These are phyloP conservation scores for Helichrysum umbraculigerum DNA, from an alignment of 129 eudicot genomes.

Conservation along the genomic window DNA sequence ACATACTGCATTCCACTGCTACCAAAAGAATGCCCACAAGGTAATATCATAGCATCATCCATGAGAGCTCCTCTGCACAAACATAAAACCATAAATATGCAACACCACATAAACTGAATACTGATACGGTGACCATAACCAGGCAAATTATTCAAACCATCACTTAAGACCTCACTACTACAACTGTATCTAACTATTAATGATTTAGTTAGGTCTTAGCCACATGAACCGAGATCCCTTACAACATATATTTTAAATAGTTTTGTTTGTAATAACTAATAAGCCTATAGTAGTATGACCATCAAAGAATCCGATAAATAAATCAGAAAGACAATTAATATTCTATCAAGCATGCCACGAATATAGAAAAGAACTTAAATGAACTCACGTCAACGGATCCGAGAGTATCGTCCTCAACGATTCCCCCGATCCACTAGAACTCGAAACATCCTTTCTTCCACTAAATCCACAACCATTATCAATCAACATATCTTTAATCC, in stretches of 20 bases:
- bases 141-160: background rate
- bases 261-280: no score
- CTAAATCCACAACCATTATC: conserved; percentile 73
- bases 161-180: background rate
- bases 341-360: background rate
- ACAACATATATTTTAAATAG: no score
- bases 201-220: background rate
- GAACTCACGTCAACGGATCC: conserved; percentile 82
- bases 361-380: conserved; percentile 6
- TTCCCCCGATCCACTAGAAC: conserved; percentile 64
- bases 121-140: background rate
- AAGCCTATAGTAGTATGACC: no score
- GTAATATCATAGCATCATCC: conserved; percentile 96
- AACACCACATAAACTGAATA: conserved; percentile 13
- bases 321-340: background rate
- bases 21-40: conserved; percentile 96
- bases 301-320: background rate
- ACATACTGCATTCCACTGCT: conserved; percentile 79
- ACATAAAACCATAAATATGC: conserved; percentile 26
- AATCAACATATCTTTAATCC: conserved; percentile 52
- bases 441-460: conserved; percentile 62
- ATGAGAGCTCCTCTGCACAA: conserved; percentile 81
- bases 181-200: no score
- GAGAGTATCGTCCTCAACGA: conserved; percentile 70
- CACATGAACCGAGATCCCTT: no score